Evolutionary conservation across 2,329 filamentous ascomycete genomes (phyloP).

Genomic region (Ascocoryne sarcoides): DNA sequence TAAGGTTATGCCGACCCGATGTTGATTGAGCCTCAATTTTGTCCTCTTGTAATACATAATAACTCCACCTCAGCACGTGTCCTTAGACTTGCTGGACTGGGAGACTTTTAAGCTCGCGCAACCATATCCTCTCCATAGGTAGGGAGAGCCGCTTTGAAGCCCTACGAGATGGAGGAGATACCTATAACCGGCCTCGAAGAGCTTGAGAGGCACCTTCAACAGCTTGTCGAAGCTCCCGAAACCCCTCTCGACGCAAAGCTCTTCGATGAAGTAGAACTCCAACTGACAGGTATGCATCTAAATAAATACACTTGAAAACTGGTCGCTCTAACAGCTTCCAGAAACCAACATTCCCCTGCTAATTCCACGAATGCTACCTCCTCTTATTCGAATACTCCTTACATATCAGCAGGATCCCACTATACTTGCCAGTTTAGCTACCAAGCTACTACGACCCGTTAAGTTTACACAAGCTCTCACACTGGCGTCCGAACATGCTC

Average conservation of each 20-base stretch:
- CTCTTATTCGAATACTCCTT: conserved; percentile 44
- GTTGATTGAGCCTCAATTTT: no score
- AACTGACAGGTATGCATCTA: conserved; percentile 42
- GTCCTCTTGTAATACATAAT: no score
- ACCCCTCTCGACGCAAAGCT: conserved; percentile 39
- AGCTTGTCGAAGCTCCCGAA: conserved; percentile 37
- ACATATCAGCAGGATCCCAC: conserved; percentile 42
- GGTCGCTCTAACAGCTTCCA: conserved; percentile 21
- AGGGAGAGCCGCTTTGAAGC: no score
- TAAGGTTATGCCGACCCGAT: no score
- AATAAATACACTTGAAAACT: not conserved
- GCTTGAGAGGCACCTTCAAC: conserved; percentile 44
- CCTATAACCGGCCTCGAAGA: conserved; percentile 45
- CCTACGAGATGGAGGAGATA: conserved; percentile 30
- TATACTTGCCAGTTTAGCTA: conserved; percentile 42
- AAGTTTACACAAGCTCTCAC: conserved; percentile 42
- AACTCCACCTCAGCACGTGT: no score
- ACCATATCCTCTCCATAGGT: no score
- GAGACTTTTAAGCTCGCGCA: no score
- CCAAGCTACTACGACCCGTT: conserved; percentile 47
- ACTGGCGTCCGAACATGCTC: conserved; percentile 41
- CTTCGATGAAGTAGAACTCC: conserved; percentile 51
- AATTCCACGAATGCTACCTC: conserved; percentile 44
- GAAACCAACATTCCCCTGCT: conserved; percentile 44
- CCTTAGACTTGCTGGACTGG: no score